Conservation (phyloP, 768 basidiomycete genomes). For the Hygrophoropsis aurantiaca region DNA sequence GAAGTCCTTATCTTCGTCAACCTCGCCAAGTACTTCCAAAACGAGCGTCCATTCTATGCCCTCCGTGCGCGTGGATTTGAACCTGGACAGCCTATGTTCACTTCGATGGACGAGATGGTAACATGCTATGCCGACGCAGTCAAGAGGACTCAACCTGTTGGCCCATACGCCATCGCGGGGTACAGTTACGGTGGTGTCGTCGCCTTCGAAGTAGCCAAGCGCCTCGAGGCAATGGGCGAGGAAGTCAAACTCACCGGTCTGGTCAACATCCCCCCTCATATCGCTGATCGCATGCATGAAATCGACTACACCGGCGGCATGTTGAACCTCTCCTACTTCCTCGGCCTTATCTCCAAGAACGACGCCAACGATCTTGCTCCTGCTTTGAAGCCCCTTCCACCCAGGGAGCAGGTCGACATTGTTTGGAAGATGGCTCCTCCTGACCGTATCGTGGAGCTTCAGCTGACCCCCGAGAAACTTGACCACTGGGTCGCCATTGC, state of each 20-base stretch:
- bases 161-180: too few relatives aligned
- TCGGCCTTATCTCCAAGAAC: slow-evolving; percentile 30
- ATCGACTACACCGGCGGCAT: too few relatives aligned
- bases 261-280: too few relatives aligned
- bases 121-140: slow-evolving; percentile 34
- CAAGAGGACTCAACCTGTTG: slow-evolving; percentile 31
- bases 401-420: slow-evolving; percentile 21
- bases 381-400: slow-evolving; percentile 16
- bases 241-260: too few relatives aligned
- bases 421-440: slow-evolving; percentile 29
- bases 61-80: too few relatives aligned
- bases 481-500: slow-evolving; percentile 31
- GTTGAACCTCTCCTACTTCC: slow-evolving; percentile 42
- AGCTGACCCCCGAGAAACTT: slow-evolving; percentile 21
- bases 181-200: too few relatives aligned
- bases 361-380: slow-evolving; percentile 20
- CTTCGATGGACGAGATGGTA: slow-evolving; percentile 44
- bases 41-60: too few relatives aligned
- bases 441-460: slow-evolving; percentile 25
- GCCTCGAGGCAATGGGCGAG: too few relatives aligned
- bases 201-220: too few relatives aligned
- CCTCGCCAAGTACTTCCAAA: too few relatives aligned
- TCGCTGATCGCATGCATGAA: too few relatives aligned
- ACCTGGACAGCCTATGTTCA: too few relatives aligned
- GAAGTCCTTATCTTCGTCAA: slow-evolving; percentile 39